Percentiles rank a stretch among this genome's conserved stretches.
These are phyloP conservation scores for Kwoniella newhampshirensis DNA, from an alignment of 768 basidiomycete genomes.

Conservation along the genomic window DNA sequence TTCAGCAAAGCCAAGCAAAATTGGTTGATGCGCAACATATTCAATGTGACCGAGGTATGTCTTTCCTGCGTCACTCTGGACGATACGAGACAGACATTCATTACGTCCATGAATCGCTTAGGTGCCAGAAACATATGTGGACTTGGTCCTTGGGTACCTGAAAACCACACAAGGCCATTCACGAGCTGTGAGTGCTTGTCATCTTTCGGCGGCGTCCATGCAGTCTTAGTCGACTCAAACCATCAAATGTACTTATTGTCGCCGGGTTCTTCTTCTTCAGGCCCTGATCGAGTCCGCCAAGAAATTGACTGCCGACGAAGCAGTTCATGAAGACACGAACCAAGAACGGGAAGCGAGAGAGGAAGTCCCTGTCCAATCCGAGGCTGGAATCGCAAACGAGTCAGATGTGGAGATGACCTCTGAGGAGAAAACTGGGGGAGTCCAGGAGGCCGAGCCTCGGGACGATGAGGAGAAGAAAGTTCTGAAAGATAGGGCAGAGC, in stretches of 20 bases:
- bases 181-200: conserved; percentile 23
- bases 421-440: neutral
- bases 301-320: conserved; percentile 14
- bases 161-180: conserved; percentile 38
- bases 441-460: neutral
- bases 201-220: neutral
- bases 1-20: conserved; percentile 47
- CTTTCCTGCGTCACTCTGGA: neutral
- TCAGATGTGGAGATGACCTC: neutral
- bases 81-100: neutral
- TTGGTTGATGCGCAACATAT: conserved; percentile 39
- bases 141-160: conserved; percentile 37
- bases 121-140: conserved; percentile 39
- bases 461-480: neutral
- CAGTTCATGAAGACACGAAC: neutral
- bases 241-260: neutral
- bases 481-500: conserved; percentile 27
- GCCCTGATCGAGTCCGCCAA: conserved; percentile 20
- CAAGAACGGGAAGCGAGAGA: neutral
- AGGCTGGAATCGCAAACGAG: neutral
- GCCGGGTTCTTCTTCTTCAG: conserved; percentile 1
- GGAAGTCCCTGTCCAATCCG: neutral
- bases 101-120: neutral
- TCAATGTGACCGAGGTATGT: conserved; percentile 31
- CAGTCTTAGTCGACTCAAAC: neutral